Conservation (phyloP, 495 filamentous ascomycete genomes). For the Staphylotrichum tortipilum region DNA sequence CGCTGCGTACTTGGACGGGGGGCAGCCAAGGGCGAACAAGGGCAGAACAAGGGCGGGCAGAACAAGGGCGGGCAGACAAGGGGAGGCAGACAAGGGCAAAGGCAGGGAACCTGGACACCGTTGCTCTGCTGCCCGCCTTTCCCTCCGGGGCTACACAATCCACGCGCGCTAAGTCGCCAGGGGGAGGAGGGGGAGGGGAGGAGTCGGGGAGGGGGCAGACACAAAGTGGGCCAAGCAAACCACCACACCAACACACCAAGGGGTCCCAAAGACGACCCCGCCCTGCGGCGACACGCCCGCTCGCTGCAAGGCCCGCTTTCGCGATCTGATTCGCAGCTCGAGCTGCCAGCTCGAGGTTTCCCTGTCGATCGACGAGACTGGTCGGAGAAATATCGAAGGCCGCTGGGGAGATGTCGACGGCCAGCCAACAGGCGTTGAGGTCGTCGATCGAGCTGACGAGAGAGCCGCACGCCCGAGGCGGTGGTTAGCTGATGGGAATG, state of each 20-base stretch:
- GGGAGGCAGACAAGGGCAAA: background rate
- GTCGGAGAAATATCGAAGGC: background rate
- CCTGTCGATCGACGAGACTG: background rate
- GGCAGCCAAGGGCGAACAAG: too few relatives aligned
- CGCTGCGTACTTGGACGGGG: background rate
- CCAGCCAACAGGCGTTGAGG: background rate
- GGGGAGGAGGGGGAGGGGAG: too few relatives aligned
- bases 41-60: too few relatives aligned
- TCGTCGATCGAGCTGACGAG: too few relatives aligned
- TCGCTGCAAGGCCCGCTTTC: background rate
- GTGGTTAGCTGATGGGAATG: too few relatives aligned
- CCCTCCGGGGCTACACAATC: background rate
- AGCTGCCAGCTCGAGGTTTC: background rate
- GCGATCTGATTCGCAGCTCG: conserved; percentile 1
- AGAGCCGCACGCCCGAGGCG: too few relatives aligned
- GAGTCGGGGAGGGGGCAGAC: too few relatives aligned
- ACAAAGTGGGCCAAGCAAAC: too few relatives aligned
- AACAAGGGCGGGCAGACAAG: background rate
- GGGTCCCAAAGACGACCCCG: conserved; percentile 4
- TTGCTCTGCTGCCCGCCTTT: background rate
- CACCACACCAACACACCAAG: background rate
- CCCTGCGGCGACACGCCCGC: background rate
- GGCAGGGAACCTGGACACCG: too few relatives aligned
- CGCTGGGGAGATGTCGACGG: background rate
- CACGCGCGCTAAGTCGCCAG: too few relatives aligned